A percentile compares a stretch with the other conserved stretches of the same genome.
phyloP scores from a whole-genome alignment of 495 filamentous ascomycete species.

The Hypoxylon cercidicola region DNA sequence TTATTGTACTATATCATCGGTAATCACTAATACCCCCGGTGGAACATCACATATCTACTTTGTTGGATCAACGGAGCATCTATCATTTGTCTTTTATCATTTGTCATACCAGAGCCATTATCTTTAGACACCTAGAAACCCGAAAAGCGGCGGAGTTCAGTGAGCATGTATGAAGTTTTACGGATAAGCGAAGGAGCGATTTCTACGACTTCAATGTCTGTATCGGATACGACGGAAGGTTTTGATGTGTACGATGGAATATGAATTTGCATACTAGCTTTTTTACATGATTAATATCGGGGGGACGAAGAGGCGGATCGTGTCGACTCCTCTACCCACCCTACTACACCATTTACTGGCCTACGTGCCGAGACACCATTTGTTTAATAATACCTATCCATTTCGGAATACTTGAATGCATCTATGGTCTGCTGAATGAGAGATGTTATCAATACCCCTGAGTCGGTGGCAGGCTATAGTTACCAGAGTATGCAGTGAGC shows the following conservation, averaged over 20 bases:
- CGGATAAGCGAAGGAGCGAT: slow-evolving; percentile 9
- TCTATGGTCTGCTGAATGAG: too few species aligned
- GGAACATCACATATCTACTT: slow-evolving; percentile 15
- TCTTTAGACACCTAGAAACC: neutral
- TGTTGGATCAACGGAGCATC: slow-evolving; percentile 7
- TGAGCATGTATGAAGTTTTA: slow-evolving; percentile 21
- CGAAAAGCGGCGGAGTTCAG: slow-evolving; percentile 32
- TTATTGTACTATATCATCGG: neutral
- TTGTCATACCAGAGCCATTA: slow-evolving; percentile 8
- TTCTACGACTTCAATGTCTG: neutral
- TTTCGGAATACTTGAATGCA: too few species aligned
- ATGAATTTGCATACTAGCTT: neutral
- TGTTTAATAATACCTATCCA: too few species aligned
- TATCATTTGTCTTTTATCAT: slow-evolving; percentile 10
- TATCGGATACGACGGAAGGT: neutral
- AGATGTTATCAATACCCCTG: too few species aligned
- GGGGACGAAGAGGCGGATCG: neutral
- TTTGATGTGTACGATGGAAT: slow-evolving; percentile 1
- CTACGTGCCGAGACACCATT: neutral
- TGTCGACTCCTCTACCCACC: neutral
- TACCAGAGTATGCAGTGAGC: too few species aligned
- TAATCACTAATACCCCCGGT: slow-evolving; percentile 20
- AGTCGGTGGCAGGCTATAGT: too few species aligned
- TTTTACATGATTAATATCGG: slow-evolving; percentile 1
- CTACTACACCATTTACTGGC: neutral